Base-by-base conservation (phyloP, 176 grass and related monocot species). In the Saccharum officinarum region DNA sequence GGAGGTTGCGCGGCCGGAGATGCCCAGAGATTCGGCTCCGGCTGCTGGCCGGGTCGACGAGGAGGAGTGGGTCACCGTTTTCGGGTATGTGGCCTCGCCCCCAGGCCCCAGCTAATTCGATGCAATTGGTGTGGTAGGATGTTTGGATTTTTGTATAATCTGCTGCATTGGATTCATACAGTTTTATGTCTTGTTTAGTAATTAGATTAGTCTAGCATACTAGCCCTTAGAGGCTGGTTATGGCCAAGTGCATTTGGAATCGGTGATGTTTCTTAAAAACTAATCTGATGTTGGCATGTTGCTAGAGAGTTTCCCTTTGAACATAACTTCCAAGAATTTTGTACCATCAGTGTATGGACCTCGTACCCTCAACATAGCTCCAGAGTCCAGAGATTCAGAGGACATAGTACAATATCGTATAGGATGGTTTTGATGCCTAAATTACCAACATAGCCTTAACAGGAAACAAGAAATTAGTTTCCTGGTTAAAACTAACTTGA, bases 21-120 rank as follows among this genome's bases (percentile, higher is more conserved):
- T 93, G 71, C 86, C 86, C 0, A 91, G 80, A 78, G 82, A 91
- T 61, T 89, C 86, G 67, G 73, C 80, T 50, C 84, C 87, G 10
- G 34, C 86, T 6, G 49, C 90, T 55, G 85, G 82, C 13, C 78
- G 80, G n/a, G 76, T 97, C 55, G 89, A 97, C 55, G 94, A 97
- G 38, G 94, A 93, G 77, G 94, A 93, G 41, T 97, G 94, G 94
- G 81, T 97, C 80, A 97, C 94, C 30, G 84, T 97, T 76, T 97
- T 91, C 55, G 94, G 91, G 94, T 97, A 93, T 69, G 89, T 86
- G 12, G 8, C 7, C 8, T 86, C 42, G 15, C 9, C 31, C 30
- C 54, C 36, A 23, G 28, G 28, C 28, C 28, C 28, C 28, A 84
- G 25, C 40, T 77, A 16, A 55, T 57, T 76, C 11, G 1, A 62